Conservation (phyloP, 495 filamentous ascomycete species). For the Parachaetomium inaequale region DNA sequence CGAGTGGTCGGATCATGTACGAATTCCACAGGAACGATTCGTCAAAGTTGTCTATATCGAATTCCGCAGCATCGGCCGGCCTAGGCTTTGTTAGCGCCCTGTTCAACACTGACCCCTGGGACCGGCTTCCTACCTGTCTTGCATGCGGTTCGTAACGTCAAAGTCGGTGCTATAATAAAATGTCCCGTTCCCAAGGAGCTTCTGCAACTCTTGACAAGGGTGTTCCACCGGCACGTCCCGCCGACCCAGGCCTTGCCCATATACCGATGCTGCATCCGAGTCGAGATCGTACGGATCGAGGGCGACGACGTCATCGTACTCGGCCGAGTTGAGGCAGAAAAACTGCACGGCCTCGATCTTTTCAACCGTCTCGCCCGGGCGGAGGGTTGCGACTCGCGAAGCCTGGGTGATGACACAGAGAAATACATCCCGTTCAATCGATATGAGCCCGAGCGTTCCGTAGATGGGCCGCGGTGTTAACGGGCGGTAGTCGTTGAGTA, state of each 20-base stretch:
- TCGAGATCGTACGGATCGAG: conserved; percentile 50
- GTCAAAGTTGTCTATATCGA: conserved; percentile 81
- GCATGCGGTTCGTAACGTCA: conserved; percentile 88
- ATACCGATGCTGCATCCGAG: conserved; percentile 47
- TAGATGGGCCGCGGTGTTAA: conserved; percentile 71
- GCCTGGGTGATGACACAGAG: conserved; percentile 83
- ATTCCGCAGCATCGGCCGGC: conserved; percentile 54
- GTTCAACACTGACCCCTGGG: neutral
- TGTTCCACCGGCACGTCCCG: conserved; percentile 71
- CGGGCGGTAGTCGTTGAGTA: conserved; percentile 69
- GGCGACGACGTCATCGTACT: conserved; percentile 74
- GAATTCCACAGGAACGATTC: conserved; percentile 94
- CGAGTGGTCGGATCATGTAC: conserved; percentile 91
- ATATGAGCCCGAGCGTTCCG: conserved; percentile 87
- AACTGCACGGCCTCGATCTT: conserved; percentile 87
- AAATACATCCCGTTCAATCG: conserved; percentile 80
- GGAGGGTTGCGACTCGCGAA: conserved; percentile 70
- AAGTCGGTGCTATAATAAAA: conserved; percentile 99
- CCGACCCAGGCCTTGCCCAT: conserved; percentile 56
- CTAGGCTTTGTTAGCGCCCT: conserved; percentile 30
- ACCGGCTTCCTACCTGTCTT: conserved; percentile 67
- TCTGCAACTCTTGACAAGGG: conserved; percentile 84
- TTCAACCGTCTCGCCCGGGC: conserved; percentile 83
- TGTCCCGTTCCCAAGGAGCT: conserved; percentile 87
- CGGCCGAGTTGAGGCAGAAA: conserved; percentile 79